These are phyloP conservation scores for Penicillium robsamsonii DNA, from an alignment of 495 filamentous ascomycete species.

Conservation along the genomic window DNA sequence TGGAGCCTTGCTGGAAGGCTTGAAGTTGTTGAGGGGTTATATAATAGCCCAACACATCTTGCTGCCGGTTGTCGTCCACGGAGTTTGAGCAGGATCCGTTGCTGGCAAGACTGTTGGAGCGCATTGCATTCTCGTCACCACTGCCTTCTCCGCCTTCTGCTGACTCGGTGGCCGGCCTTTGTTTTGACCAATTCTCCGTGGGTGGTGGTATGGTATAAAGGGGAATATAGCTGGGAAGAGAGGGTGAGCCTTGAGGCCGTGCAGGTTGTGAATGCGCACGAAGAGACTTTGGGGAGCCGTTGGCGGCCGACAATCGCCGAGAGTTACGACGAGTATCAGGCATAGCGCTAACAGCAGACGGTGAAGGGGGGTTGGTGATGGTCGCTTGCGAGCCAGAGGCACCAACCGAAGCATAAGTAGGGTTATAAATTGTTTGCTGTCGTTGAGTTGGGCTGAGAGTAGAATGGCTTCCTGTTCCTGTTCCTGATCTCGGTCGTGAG, in stretches of 20 bases:
- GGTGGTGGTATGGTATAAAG: conserved; percentile 38
- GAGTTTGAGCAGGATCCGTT: conserved; percentile 40
- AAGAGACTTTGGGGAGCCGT: conserved; percentile 51
- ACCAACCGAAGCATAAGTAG: conserved; percentile 45
- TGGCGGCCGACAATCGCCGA: conserved; percentile 55
- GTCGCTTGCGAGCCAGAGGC: conserved; percentile 44
- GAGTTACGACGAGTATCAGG: conserved; percentile 57
- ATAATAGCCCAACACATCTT: conserved; percentile 68
- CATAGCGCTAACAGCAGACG: conserved; percentile 50
- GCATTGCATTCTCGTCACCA: conserved; percentile 43
- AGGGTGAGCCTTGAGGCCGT: conserved; percentile 48
- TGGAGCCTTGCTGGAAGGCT: conserved; percentile 44
- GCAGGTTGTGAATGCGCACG: conserved; percentile 68
- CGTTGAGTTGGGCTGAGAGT: conserved; percentile 47
- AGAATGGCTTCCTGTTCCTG: conserved; percentile 46
- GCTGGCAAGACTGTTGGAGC: conserved; percentile 40
- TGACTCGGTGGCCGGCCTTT: conserved; percentile 33
- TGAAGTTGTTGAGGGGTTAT: conserved; percentile 57
- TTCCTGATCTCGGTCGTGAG: conserved; percentile 42
- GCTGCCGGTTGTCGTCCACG: conserved; percentile 46
- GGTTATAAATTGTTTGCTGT: conserved; percentile 49
- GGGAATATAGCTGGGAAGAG: conserved; percentile 36
- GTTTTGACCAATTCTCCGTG: conserved; percentile 34
- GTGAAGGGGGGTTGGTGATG: conserved; percentile 63
- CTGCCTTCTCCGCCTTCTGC: conserved; percentile 37